Base-by-base conservation (phyloP, 1,284 basidiomycete species). In the Tilletia walkeri region DNA sequence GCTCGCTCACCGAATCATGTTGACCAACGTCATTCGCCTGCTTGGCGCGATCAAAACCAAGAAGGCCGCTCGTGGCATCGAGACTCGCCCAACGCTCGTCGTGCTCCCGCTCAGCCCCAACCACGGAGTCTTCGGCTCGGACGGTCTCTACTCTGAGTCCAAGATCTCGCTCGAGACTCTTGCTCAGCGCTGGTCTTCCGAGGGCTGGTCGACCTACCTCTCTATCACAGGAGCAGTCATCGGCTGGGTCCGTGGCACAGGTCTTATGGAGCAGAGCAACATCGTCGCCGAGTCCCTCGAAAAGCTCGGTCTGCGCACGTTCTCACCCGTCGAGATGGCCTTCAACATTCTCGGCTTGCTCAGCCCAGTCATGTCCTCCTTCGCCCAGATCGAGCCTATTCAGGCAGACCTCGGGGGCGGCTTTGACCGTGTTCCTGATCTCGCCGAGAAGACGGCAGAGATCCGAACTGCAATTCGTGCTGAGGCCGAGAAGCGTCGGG, bases 251-350 rank as follows among this genome's bases (percentile, higher is more conserved):
- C 72, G 75, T 49, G 95, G 95, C 65, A 99, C 96, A n/a, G 95
- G 95, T 75, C 87, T 99, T 70, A 99, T 99, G 95, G 91, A 89
- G 72, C 91, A 93, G 3, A 95, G 93, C 70, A 96, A 97, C 86
- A 93, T 92, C 68, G 90, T 98, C 69, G 93, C 96, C 56, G 92
- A 96, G 75, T 93, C 94, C 73, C 89, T 99, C 67, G 95, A 99
- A 86, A 89, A 90, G 76, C 89, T 93, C 75, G 95, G 96, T 77
- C 92, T 96, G 73, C 90, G 95, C 78, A 99, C 96, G 4, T 99
- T 98, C 89, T 96, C 94, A 2, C 92, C 95, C 66, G 97, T 97
- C 87, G 95, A 99, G 87, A 99, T 99, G 95, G 94, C 95, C 2
- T 99, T 99, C 90, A 99, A 98, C 86, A 93, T 99, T 80, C 90